A percentile compares a stretch with the other conserved stretches of the same genome.
These are phyloP conservation scores for Paramecium bursaria DNA, from an alignment of 73 alveolate species.

Conservation along the genomic window DNA sequence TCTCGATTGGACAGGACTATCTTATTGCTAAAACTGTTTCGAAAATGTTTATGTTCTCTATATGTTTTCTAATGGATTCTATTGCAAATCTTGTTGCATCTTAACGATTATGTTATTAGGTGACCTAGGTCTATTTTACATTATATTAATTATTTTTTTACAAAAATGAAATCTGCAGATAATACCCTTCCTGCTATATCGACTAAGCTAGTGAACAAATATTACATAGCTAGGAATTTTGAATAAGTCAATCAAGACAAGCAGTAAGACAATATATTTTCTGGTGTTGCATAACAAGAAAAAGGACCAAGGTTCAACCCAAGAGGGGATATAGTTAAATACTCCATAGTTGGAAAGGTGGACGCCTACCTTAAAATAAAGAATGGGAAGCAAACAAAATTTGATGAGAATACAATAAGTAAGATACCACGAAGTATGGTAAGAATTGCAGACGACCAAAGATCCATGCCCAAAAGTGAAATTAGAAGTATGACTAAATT, in stretches of 20 bases:
- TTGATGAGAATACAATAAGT: conserved; percentile 36
- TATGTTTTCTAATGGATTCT: conserved; percentile 35
- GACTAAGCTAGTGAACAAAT: too few species aligned
- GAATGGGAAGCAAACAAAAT: conserved; percentile 39
- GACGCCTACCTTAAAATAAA: conserved; percentile 45
- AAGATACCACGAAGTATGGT: neutral
- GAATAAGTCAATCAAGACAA: too few species aligned
- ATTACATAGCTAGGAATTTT: too few species aligned
- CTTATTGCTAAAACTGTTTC: conserved; percentile 25
- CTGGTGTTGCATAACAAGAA: too few species aligned
- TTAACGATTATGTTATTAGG: too few species aligned
- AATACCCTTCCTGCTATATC: too few species aligned
- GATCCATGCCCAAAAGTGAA: conserved; percentile 57
- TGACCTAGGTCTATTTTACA: too few species aligned
- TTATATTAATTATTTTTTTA: too few species aligned
- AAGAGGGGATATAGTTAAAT: conserved; percentile 37
- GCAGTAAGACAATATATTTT: too few species aligned
- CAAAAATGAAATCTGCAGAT: too few species aligned
- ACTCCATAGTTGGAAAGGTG: conserved; percentile 36
- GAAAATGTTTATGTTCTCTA: conserved; percentile 38
- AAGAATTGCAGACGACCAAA: conserved; percentile 27
- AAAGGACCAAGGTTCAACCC: conserved; percentile 40
- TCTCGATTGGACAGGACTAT: conserved; percentile 19
- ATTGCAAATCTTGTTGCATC: too few species aligned
- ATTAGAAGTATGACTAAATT: conserved; percentile 9